phyloP scores from a whole-genome alignment of 257 asterid species.

The Parsonsia alboflavescens region DNA sequence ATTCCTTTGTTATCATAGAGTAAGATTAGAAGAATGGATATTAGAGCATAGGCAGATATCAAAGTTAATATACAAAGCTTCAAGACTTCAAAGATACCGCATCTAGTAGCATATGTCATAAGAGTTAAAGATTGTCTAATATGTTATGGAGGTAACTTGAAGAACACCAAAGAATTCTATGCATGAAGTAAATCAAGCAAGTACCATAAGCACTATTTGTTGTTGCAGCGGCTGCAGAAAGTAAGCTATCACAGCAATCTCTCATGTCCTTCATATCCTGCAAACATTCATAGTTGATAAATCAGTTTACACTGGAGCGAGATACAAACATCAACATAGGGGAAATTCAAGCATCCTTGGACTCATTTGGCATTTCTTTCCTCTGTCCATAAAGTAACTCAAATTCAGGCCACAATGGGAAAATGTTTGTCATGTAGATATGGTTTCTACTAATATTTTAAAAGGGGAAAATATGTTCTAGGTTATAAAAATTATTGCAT shows the following conservation, averaged over 20 bases:
- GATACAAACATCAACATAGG: neutral
- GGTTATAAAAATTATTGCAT: neutral
- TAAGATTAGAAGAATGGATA: neutral
- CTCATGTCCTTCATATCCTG: constrained; percentile 97
- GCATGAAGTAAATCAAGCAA: neutral
- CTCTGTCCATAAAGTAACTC: neutral
- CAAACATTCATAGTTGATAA: constrained; percentile 18
- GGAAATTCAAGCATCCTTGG: neutral
- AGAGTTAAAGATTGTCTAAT: neutral
- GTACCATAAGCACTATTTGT: constrained; percentile 91
- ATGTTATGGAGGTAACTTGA: neutral
- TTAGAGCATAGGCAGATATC: neutral
- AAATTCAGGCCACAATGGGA: neutral
- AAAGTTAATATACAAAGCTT: neutral
- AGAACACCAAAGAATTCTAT: neutral
- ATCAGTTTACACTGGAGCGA: constrained; percentile 10
- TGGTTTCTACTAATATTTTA: neutral
- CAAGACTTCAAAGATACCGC: neutral
- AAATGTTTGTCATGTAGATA: neutral
- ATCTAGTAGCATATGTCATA: neutral
- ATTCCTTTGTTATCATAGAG: neutral
- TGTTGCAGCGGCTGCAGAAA: constrained; percentile 96
- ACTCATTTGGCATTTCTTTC: neutral
- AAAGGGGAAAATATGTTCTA: neutral
- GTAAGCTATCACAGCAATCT: constrained; percentile 80